phyloP scores from a whole-genome alignment of 2,329 filamentous ascomycete genomes.

The Fusarium anthophilum region DNA sequence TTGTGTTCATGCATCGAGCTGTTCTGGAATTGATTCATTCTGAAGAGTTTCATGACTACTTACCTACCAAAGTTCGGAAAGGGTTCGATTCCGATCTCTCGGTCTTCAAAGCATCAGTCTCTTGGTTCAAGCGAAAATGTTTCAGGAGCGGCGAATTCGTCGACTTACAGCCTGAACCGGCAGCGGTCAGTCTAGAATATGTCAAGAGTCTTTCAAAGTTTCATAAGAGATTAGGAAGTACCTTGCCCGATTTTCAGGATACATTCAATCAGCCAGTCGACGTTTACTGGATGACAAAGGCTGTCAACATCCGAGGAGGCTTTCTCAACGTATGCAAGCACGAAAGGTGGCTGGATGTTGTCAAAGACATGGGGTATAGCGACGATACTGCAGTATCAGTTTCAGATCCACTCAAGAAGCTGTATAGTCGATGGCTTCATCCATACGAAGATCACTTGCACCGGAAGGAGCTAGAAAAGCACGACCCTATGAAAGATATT shows the following conservation, averaged over 20 bases:
- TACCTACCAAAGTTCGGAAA: not conserved
- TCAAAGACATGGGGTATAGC: not conserved
- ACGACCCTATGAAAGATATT: not conserved
- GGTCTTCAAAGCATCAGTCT: not conserved
- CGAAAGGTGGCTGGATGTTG: not conserved
- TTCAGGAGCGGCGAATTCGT: not conserved
- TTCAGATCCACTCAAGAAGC: not conserved
- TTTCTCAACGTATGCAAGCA: not conserved
- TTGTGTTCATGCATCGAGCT: not conserved
- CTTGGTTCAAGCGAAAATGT: not conserved
- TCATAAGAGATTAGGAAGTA: not conserved
- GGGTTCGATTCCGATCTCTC: not conserved
- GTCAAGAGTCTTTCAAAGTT: not conserved
- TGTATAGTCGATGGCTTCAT: not conserved
- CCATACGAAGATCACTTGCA: not conserved
- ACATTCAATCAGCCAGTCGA: not conserved
- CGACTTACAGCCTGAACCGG: not conserved
- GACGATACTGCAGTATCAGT: not conserved
- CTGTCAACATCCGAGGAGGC: not conserved
- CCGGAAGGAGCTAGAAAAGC: not conserved
- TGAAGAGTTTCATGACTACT: not conserved
- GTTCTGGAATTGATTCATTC: not conserved
- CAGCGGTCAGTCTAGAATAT: not conserved
- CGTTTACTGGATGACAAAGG: not conserved
- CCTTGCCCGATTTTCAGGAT: not conserved